These are phyloP conservation scores for Sordariomycetes sp. DNA, from an alignment of 2,329 filamentous ascomycete genomes.

Conservation along the genomic window DNA sequence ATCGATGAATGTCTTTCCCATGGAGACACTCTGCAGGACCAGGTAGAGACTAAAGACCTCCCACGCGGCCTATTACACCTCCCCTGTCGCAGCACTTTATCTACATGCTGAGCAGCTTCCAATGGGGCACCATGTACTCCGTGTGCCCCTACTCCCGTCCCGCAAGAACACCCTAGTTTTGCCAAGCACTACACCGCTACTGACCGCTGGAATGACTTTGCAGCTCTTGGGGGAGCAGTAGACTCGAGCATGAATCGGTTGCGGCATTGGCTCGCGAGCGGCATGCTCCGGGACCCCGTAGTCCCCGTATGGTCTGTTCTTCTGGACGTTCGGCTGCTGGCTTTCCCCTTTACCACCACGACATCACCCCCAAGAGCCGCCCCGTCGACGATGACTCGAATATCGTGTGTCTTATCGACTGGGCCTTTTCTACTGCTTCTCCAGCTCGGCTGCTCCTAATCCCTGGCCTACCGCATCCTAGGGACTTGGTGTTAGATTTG, in stretches of 20 bases:
- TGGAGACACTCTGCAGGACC: constrained; percentile 5
- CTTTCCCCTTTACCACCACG: constrained; percentile 14
- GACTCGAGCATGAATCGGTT: constrained; percentile 9
- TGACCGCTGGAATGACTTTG: constrained; percentile 10
- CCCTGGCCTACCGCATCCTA: constrained; percentile 8
- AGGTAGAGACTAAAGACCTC: constrained; percentile 6
- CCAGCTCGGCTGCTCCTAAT: constrained; percentile 7
- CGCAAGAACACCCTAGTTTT: constrained; percentile 7
- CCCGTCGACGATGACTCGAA: constrained; percentile 17
- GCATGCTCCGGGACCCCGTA: constrained; percentile 8
- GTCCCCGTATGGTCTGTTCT: constrained; percentile 6
- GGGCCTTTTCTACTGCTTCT: constrained; percentile 16
- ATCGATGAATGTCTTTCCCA: constrained; percentile 10
- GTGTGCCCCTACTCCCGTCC: constrained; percentile 9
- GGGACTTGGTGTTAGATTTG: constrained; percentile 7
- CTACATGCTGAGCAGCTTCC: constrained; percentile 10
- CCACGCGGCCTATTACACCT: constrained; percentile 9
- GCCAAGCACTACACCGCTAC: constrained; percentile 7
- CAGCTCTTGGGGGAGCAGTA: constrained; percentile 4
- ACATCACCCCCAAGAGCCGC: constrained; percentile 14
- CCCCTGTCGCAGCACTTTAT: constrained; percentile 7
- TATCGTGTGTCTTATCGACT: constrained; percentile 18
- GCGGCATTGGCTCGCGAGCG: constrained; percentile 8
- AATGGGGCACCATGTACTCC: constrained; percentile 9
- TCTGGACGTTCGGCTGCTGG: constrained; percentile 6